These are phyloP conservation scores for Rhodomyrtus psidioides DNA, from an alignment of 441 rosid species.

Conservation along the genomic window DNA sequence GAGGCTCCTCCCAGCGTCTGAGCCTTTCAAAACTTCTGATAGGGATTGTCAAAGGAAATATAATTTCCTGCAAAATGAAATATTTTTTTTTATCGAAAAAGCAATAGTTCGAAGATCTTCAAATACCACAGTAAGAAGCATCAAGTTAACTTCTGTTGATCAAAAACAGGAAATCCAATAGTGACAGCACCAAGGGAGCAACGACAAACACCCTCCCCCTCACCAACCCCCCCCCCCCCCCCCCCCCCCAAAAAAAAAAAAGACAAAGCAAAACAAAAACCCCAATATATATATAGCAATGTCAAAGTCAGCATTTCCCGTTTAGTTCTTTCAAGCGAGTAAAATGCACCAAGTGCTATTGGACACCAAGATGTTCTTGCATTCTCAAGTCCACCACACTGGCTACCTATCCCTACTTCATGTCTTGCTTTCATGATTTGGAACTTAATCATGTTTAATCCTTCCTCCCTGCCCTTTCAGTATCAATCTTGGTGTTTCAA, in stretches of 20 bases:
- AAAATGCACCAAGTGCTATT: not conserved
- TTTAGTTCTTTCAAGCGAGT: not conserved
- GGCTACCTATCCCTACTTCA: not conserved
- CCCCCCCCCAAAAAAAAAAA: not conserved
- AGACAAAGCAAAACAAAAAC: no score
- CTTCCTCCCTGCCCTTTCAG: not conserved
- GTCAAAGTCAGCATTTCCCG: not conserved
- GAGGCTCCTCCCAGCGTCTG: constrained; percentile 90
- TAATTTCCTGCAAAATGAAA: constrained; percentile 55
- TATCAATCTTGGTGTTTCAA: not conserved
- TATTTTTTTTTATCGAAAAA: not conserved
- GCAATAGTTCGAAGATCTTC: not conserved
- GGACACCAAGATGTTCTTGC: not conserved
- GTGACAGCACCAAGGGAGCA: not conserved
- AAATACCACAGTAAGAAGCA: not conserved
- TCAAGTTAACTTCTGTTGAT: not conserved
- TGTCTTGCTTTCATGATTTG: not conserved
- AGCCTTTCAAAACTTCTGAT: constrained; percentile 65
- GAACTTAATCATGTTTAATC: not conserved
- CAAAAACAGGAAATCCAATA: not conserved
- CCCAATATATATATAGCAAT: not conserved
- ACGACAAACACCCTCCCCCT: no score
- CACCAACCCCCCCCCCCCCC: no score
- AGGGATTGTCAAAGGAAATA: constrained; percentile 59
- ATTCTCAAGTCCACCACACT: not conserved